Evolutionary conservation across 2,329 filamentous ascomycete genomes (phyloP), one percentile per base, ranked within the genome.

Genomic region (Paraphoma chrysanthemicola): DNA sequence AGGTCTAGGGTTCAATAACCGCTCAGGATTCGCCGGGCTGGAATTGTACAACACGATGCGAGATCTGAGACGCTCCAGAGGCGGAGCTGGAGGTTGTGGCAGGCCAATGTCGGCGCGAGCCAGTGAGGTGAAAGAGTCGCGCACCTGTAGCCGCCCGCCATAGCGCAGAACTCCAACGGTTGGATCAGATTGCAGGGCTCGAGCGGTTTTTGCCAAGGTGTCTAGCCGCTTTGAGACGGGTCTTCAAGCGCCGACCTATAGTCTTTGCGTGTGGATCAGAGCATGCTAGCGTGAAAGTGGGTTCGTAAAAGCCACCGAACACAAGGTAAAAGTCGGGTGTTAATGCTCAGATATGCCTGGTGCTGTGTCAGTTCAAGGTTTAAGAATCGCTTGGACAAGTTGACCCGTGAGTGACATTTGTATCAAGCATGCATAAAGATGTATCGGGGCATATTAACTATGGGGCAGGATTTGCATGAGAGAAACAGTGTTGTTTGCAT

Each of bases 11-110:
- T 67, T 70, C 65, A 60, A 57, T 74, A 77, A 67, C 65, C 73
- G 73, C 73, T 68, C 56, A 64, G 66, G 70, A 77, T 75, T 75
- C 69, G 74, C 68, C 74, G 64, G 62, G 50, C 47, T 54, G 61
- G 60, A 68, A 63, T 71, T 74, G 69, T 70, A 69, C 67, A 63
- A 72, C 69, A 63, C 62, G 67, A 67, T 63, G 63, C 59, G 59
- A 67, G 54, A 70, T 68, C 67, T 71, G 73, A 76, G 72, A 76
- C 74, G 73, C 67, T 68, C 62, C 62, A 69, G 65, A 69, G 58
- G 63, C 59, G 52, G 60, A 64, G 59, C 56, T 69, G 62, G 69
- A 65, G 48, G 64, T 72, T 61, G 67, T 69, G 66, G 69, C 63
- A 43, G 66, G 62, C 50, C 56, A 61, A 63, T 68, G 64, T 64